These are phyloP conservation scores for Cercospora sp. DNA, from an alignment of 2,329 filamentous ascomycete genomes.

Conservation along the genomic window DNA sequence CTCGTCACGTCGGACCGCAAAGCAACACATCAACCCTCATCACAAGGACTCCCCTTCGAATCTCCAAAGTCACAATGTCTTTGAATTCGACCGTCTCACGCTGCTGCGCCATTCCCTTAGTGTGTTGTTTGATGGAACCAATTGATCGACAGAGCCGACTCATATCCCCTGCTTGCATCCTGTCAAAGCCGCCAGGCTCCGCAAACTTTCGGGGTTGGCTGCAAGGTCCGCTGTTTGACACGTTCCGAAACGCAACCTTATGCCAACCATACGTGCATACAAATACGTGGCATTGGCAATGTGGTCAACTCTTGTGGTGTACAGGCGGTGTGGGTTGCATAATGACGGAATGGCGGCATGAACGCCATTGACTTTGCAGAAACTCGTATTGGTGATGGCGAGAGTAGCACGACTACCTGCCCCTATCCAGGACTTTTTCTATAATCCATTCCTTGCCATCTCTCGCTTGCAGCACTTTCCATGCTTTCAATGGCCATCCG, in stretches of 20 bases:
- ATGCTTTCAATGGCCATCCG: conserved; percentile 62
- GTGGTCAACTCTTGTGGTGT: background rate
- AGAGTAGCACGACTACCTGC: conserved; percentile 11
- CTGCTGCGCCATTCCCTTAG: conserved; percentile 13
- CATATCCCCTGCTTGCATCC: conserved; percentile 4
- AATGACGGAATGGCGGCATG: background rate
- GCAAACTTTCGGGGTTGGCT: conserved; percentile 8
- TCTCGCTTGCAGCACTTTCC: conserved; percentile 78
- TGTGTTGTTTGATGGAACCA: conserved; percentile 3
- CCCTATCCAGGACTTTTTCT: conserved; percentile 50
- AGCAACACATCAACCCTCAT: background rate
- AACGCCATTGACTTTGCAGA: background rate
- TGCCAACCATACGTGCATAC: background rate
- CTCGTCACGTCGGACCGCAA: background rate
- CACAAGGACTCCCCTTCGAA: conserved; percentile 9
- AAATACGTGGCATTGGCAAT: background rate
- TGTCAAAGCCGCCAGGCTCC: conserved; percentile 1
- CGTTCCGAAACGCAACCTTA: background rate
- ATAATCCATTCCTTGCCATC: conserved; percentile 74
- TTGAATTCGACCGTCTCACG: conserved; percentile 13
- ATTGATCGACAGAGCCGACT: background rate
- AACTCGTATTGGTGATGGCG: background rate
- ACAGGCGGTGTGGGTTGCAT: background rate
- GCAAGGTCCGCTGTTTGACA: background rate
- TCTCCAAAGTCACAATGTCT: background rate